These are phyloP conservation scores for Dothideomycetidae sp. DNA, from an alignment of 2,329 filamentous ascomycete genomes.

Conservation along the genomic window DNA sequence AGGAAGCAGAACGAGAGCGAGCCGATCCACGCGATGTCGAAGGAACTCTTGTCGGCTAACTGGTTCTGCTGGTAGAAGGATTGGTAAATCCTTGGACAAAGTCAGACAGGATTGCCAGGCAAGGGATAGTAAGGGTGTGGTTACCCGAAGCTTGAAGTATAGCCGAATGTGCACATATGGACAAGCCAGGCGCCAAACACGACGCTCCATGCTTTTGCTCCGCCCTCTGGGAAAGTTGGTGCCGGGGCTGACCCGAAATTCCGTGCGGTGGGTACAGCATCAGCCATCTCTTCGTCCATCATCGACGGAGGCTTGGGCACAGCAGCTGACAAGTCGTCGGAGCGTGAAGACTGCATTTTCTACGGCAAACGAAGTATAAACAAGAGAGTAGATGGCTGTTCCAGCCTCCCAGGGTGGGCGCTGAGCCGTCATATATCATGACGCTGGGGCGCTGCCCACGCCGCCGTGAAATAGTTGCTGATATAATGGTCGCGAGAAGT, in stretches of 20 bases:
- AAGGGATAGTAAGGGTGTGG: background rate
- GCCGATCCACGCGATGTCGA: slow-evolving; percentile 35
- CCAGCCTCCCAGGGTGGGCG: no score
- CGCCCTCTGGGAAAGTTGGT: slow-evolving; percentile 11
- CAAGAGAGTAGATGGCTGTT: no score
- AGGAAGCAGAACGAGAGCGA: slow-evolving; percentile 34
- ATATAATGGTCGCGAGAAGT: no score
- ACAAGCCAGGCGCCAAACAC: slow-evolving; percentile 9
- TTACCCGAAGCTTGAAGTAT: slow-evolving; percentile 9
- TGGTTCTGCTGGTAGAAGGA: slow-evolving; percentile 10
- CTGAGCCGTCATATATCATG: no score
- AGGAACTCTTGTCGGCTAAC: slow-evolving; percentile 5
- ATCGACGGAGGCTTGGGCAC: no score
- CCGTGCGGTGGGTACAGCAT: no score
- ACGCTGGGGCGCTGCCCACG: no score
- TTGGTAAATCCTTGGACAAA: slow-evolving; percentile 11
- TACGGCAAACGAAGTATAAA: no score
- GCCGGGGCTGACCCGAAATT: no score
- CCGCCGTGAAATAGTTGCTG: no score
- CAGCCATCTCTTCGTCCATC: background rate
- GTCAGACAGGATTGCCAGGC: background rate
- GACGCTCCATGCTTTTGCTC: slow-evolving; percentile 10
- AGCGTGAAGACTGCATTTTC: no score
- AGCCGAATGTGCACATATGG: slow-evolving; percentile 10
- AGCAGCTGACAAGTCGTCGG: no score